These are phyloP conservation scores for Microdochium paspali DNA, from an alignment of 2,329 filamentous ascomycete species.

Conservation along the genomic window DNA sequence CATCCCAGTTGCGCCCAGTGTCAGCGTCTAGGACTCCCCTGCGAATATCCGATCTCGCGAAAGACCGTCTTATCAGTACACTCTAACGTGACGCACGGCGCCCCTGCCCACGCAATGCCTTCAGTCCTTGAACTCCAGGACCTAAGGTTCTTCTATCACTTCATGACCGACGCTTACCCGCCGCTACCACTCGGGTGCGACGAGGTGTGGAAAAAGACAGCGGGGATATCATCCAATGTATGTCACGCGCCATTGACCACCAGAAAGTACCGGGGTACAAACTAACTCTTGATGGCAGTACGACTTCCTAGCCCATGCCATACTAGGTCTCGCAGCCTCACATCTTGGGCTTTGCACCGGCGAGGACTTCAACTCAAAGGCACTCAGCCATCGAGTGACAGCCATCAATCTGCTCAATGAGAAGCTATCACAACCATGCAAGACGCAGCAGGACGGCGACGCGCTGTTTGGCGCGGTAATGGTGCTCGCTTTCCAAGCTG, in stretches of 20 bases:
- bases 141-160: slow-evolving; percentile 63
- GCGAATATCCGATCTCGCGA: slow-evolving; percentile 48
- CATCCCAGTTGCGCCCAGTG: slow-evolving; percentile 55
- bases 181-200: slow-evolving; percentile 57
- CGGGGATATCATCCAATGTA: slow-evolving; percentile 57
- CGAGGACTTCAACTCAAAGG: slow-evolving; percentile 40
- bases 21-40: slow-evolving; percentile 49
- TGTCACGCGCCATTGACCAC: too few relatives aligned
- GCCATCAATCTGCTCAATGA: slow-evolving; percentile 55
- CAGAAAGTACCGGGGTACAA: too few relatives aligned
- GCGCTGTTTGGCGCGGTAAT: slow-evolving; percentile 50
- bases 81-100: not conserved
- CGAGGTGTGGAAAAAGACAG: slow-evolving; percentile 55
- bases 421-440: slow-evolving; percentile 25
- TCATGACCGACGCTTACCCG: slow-evolving; percentile 51
- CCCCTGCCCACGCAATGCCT: slow-evolving; percentile 9
- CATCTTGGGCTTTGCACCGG: slow-evolving; percentile 44
- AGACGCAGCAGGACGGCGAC: slow-evolving; percentile 36
- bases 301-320: slow-evolving; percentile 59
- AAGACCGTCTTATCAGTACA: slow-evolving; percentile 29
- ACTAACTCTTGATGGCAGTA: slow-evolving; percentile 33
- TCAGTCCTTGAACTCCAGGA: slow-evolving; percentile 45
- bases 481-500: slow-evolving; percentile 49
- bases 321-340: slow-evolving; percentile 56
- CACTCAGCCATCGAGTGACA: slow-evolving; percentile 55